Evolutionary conservation across 345 rosid genomes (phyloP), one percentile per base, ranked within the genome.

Genomic region (Lumnitzera littorea): DNA sequence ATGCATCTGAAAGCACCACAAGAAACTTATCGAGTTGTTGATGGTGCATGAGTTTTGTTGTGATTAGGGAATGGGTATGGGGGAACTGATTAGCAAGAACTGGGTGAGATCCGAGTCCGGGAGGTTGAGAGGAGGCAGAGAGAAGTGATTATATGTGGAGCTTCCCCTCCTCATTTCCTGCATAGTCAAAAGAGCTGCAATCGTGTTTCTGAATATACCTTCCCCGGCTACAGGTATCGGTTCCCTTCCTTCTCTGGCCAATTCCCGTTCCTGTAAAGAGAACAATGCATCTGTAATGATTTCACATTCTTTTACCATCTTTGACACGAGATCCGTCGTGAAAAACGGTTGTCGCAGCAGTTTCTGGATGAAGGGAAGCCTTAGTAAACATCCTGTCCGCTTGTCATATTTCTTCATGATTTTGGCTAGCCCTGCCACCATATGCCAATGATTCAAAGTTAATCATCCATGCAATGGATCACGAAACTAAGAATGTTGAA

Each of bases 331-430:
- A 69, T 91, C 98, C 0, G 91, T 89, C 0, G 80, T 89, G 74
- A 91, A 89, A 66, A 89, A 89, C 0, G 96, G 95, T 14, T 91
- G 91, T 56, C 62, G 65, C 58, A 85, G 25, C 64, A 89, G 96
- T 50, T 76, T 83, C 49, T 87, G 87, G 2, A 91, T 89, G 69
- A 80, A 89, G 9, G 84, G 75, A 58, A 79, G 69, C 49, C 96
- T 72, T 61, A 91, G 41, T 41, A 76, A 52, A 1, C 84, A 78
- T 7, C 95, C 78, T 0, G 80, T 91, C 74, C 78, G 69, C 82
- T 89, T 91, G 73, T 91, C 98, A 50, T 87, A 91, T 66, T 91
- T 91, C 84, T 91, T 91, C 79, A 89, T 16, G 41, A 91, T 91
- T 86, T 91, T 91, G 0, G 86, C 85, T 59, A 89, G 58, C 25